Base-by-base conservation (phyloP, 2,329 filamentous ascomycete genomes). In the Hyphodiscus sp. region DNA sequence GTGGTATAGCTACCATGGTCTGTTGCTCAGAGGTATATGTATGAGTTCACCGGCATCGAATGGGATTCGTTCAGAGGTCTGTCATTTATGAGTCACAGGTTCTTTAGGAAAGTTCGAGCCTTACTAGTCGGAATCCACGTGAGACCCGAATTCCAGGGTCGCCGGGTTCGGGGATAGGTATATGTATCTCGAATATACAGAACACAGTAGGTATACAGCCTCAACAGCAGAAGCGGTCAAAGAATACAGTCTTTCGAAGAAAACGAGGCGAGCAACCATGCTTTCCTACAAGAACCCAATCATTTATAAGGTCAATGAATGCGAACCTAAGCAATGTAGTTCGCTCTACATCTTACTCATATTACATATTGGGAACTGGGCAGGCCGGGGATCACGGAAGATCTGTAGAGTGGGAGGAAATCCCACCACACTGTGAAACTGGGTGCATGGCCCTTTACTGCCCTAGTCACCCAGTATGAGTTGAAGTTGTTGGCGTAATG, bases 231-330 rank as follows among this genome's bases (percentile, higher is more conserved):
- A 47, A 51, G 38, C 30, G 20, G 50, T 29, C 29, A 51, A 47
- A 41, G 33, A 23, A 41, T 20, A 43, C 20, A 51, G 44, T 51
- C 50, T 51, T 51, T 42, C 2, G 41, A 51, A n/a, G 16, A 43
- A 51, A 51, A 51, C 50, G 43, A 47, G 50, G 44, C 44, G 23
- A 8, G 4, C 23, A 45, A 51, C 44, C 23, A 41, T 16, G 29
- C 38, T n/a, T 29, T 43, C 47, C 16, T 49, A 29, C 30, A 43
- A 43, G 18, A 49, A n/a, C 47, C 38, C 15, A 43, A 16, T 47
- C 30, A 16, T 47, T 51, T 51, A 51, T 51, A 43, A 15, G 38
- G 8, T 47, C 13, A 47, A 51, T 38, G 6, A 50, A 26, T 26
- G 23, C 23, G 23, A 26, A 26, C 23, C 23, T 8, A 26, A 26